These are phyloP conservation scores for Candida andamanensis DNA, from an alignment of 805 yeast genomes.

Conservation along the genomic window DNA sequence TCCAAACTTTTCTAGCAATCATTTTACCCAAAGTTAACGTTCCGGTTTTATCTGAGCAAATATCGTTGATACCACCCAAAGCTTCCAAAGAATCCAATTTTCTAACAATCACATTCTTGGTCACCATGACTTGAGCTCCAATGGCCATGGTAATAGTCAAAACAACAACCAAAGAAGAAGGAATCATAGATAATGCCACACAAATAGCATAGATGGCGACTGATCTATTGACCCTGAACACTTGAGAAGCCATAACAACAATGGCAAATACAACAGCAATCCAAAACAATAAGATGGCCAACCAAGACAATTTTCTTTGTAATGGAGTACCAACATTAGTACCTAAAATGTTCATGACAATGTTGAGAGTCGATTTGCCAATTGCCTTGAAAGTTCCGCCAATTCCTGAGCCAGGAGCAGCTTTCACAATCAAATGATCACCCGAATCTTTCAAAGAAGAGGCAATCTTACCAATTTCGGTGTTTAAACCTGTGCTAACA, in stretches of 20 bases:
- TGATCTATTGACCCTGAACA: slow-evolving; percentile 65
- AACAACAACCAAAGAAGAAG: slow-evolving; percentile 74
- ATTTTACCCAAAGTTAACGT: slow-evolving; percentile 77
- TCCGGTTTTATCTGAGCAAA: slow-evolving; percentile 81
- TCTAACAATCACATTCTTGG: slow-evolving; percentile 66
- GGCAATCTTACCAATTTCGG: slow-evolving; percentile 76
- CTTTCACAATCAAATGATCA: slow-evolving; percentile 36
- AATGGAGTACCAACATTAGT: slow-evolving; percentile 77
- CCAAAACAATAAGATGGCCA: slow-evolving; percentile 66
- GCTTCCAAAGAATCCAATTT: slow-evolving; percentile 76
- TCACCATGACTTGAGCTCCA: slow-evolving; percentile 71
- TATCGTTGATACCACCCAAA: slow-evolving; percentile 71
- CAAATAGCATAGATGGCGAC: slow-evolving; percentile 88
- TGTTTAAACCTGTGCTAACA: slow-evolving; percentile 60
- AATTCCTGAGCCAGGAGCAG: slow-evolving; percentile 38
- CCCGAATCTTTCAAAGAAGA: slow-evolving; percentile 43
- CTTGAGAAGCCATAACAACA: slow-evolving; percentile 81
- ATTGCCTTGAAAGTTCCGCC: slow-evolving; percentile 45
- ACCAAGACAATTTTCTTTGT: slow-evolving; percentile 66
- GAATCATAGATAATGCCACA: slow-evolving; percentile 77
- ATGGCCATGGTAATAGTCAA: slow-evolving; percentile 84
- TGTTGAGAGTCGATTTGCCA: slow-evolving; percentile 45
- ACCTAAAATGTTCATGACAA: slow-evolving; percentile 68
- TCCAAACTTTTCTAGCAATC: slow-evolving; percentile 67
- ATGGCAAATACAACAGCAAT: slow-evolving; percentile 84